Base-by-base conservation (phyloP, 108 stramenopile species). In the Cyclotella distinguenda region DNA sequence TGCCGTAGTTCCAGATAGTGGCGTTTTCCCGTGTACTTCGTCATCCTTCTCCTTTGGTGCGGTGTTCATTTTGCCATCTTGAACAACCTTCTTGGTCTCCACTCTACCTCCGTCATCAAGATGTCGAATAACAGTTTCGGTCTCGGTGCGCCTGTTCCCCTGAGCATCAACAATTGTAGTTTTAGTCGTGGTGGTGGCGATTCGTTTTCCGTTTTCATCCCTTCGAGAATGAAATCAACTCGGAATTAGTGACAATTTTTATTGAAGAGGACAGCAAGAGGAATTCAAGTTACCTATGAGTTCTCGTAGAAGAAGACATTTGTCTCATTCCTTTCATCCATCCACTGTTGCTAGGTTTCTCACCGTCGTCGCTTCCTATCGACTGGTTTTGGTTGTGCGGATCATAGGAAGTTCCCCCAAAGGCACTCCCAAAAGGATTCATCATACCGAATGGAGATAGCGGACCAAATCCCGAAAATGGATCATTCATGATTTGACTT, bases 21-120 rank as follows among this genome's bases (percentile, higher is more conserved):
- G 23, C 18, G 46, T 27, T 22, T 25, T 38, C 25, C 19, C 49
- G 16, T 47, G 33, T 26, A 50, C 36, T 48, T 23, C 26, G 4
- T 48, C 47, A 19, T 4, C 21, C 3, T 6, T 45, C n/a, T 43
- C 28, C 6, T 19, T 42, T 30, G 36, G 22, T 26, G 39, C 0
- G 2, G 12, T 19, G 7, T 54, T 45, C 27, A 34, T 59, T 10
- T 22, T 39, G 15, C 50, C 70, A 31, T 46, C 56, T 31, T 66
- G 52, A 7, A 68, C 52, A 9, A 52, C 60, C 45, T 68, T 68
- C 34, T 61, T 62, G 0, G 59, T 75, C 44, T 75, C 74, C 8
- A 75, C 66, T 32, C 74, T 44, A 26, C 74, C 74, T 23, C 74
- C 74, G 6, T 75, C 74, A 57, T 75, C 74, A 25, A 75, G 55